Base-by-base conservation (phyloP, 1,139 yeast species). In the Scheffersomyces parashehatae region DNA sequence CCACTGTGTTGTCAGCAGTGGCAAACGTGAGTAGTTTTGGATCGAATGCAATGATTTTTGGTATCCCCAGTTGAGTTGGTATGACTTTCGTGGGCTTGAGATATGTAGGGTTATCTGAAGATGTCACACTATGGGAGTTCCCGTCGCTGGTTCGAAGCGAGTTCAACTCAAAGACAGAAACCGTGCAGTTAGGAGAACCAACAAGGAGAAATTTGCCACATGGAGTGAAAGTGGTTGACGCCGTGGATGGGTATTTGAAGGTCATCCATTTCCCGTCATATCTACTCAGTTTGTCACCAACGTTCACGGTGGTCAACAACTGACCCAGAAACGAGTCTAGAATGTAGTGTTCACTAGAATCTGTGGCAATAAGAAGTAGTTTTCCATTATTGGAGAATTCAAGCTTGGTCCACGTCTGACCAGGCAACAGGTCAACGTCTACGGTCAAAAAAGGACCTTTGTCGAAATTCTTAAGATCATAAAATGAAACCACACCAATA, bases 341-440 rank as follows among this genome's bases (percentile, higher is more conserved):
- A 1, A 89, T 61, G 47, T 82, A 73, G 54, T 85, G 90, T 33
- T 67, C 68, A 26, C 64, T 63, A 3, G 76, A 67, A 45, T 77
- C 64, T 2, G 95, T 84, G 2, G 83, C 79, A 2, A 90, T 64
- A n/a, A 89, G 66, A n/a, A 93, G 55, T 48, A 73, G 70, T 57
- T 83, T 85, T 28, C 95, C 95, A 57, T 85, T 86, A 59, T 90
- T 90, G 24, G 96, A 81, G 60, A 91, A 89, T 60, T 90, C 96
- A 29, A 90, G 49, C 52, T 83, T 85, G 34, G 77, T 75, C 88
- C 91, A 86, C 7, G 53, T 47, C 43, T 66, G 68, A 47, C 69
- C 56, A 37, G 67, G 52, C 5, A 50, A 33, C 5, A 52, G 46
- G 4, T 57, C 52, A 3, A 70, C 46, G 56, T 65, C 48, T 65